Conservation (phyloP, 441 rosid genomes). For the Gossypium gossypioides region DNA sequence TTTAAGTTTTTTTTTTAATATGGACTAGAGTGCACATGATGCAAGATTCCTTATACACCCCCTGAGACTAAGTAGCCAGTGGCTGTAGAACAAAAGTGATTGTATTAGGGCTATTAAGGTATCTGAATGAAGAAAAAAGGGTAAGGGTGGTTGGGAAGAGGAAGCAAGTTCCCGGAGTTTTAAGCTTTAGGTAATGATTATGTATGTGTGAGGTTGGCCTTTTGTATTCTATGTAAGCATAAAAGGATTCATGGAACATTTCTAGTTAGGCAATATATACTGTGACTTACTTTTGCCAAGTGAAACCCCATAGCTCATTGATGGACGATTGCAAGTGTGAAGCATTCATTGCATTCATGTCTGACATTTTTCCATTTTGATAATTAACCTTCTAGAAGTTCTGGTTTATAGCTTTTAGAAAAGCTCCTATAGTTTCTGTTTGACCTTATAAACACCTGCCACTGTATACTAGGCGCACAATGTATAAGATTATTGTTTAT, state of each 20-base stretch:
- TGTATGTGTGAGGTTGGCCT: not conserved
- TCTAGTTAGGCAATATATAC: not conserved
- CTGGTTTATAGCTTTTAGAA: not conserved
- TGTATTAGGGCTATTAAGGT: not conserved
- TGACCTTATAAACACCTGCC: not conserved
- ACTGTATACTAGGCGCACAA: not conserved
- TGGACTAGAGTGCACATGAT: not conserved
- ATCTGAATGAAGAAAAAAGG: not conserved
- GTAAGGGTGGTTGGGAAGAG: not conserved
- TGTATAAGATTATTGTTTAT: not conserved
- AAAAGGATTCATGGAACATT: not conserved
- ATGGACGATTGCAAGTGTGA: not conserved
- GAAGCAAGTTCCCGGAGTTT: not conserved
- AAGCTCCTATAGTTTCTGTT: not conserved
- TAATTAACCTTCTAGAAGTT: not conserved
- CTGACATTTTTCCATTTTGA: not conserved
- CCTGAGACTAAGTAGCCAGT: not conserved
- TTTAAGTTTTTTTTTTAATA: not conserved
- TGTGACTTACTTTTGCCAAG: not conserved
- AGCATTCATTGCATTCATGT: not conserved
- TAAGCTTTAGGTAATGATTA: not conserved
- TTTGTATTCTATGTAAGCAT: not conserved
- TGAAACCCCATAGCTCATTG: not conserved
- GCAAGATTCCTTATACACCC: not conserved
- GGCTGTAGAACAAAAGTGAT: not conserved